Evolutionary conservation across 148 eudicot species (phyloP).

Genomic region (Selenicereus undatus): DNA sequence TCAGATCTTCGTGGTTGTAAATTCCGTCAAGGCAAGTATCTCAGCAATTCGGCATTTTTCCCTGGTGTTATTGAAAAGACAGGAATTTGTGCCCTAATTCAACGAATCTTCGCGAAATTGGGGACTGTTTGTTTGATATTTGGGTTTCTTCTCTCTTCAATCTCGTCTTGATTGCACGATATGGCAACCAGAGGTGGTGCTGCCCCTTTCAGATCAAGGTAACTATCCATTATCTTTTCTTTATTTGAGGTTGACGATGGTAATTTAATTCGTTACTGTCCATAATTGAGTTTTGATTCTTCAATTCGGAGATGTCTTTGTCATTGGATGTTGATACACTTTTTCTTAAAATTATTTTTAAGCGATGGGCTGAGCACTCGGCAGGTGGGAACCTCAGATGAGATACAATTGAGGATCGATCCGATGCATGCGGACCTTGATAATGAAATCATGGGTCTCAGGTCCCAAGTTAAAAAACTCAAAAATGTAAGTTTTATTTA

Average conservation of each 20-base stretch:
- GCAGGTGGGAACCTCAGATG: conserved; percentile 50
- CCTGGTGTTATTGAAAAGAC: neutral
- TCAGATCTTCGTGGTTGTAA: neutral
- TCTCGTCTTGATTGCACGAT: neutral
- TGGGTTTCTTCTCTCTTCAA: neutral
- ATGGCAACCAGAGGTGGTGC: conserved; percentile 39
- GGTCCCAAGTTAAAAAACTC: conserved; percentile 66
- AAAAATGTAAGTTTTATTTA: conserved; percentile 43
- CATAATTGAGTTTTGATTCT: neutral
- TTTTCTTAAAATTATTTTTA: conserved; percentile 10
- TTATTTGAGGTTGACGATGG: neutral
- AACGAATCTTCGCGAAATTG: neutral
- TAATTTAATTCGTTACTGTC: neutral
- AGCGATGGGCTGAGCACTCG: conserved; percentile 88
- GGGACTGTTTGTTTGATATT: neutral
- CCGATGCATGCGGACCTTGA: conserved; percentile 83
- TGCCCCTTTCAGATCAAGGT: conserved; percentile 63
- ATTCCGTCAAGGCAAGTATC: neutral
- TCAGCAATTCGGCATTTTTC: neutral
- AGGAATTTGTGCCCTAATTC: neutral
- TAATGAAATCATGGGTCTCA: conserved; percentile 71
- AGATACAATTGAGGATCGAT: conserved; percentile 77
- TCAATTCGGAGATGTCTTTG: neutral
- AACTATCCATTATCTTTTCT: neutral
- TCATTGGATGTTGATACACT: neutral